phyloP scores from a whole-genome alignment of 1,284 basidiomycete genomes.

The Ustilago hordei region DNA sequence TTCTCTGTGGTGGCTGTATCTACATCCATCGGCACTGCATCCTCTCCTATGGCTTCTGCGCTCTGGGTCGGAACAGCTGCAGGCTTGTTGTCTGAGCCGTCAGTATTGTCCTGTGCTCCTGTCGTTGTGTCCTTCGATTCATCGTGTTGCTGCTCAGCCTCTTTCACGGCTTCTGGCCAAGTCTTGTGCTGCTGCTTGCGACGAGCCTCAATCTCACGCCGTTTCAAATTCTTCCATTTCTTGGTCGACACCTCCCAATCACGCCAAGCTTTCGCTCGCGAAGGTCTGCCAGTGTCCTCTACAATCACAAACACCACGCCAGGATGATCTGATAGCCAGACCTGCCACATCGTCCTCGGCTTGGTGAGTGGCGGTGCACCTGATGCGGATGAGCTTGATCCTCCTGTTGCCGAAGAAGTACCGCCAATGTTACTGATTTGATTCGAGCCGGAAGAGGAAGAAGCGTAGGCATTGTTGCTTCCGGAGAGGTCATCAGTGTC shows the following conservation, averaged over 20 bases:
- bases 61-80: neutral
- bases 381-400: slow-evolving; percentile 26
- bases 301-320: slow-evolving; percentile 52
- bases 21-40: slow-evolving; percentile 34
- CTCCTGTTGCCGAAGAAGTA: slow-evolving; percentile 1
- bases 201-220: slow-evolving; percentile 25
- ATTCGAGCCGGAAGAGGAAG: slow-evolving; percentile 6
- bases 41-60: neutral
- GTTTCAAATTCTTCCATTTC: slow-evolving; percentile 43
- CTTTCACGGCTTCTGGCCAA: neutral
- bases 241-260: slow-evolving; percentile 46
- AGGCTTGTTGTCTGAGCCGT: neutral
- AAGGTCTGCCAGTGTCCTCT: slow-evolving; percentile 51
- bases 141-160: neutral
- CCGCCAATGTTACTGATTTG: slow-evolving; percentile 1
- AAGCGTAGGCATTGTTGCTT: neutral
- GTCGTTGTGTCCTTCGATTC: neutral
- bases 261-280: slow-evolving; percentile 44
- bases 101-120: neutral
- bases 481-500: neutral
- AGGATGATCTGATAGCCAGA: slow-evolving; percentile 47
- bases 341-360: slow-evolving; percentile 54
- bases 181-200: slow-evolving; percentile 13
- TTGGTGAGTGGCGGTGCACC: slow-evolving; percentile 47
- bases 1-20: slow-evolving; percentile 16